Conservation (phyloP, 2,329 filamentous ascomycete genomes). For the Fusarium decemcellulare region DNA sequence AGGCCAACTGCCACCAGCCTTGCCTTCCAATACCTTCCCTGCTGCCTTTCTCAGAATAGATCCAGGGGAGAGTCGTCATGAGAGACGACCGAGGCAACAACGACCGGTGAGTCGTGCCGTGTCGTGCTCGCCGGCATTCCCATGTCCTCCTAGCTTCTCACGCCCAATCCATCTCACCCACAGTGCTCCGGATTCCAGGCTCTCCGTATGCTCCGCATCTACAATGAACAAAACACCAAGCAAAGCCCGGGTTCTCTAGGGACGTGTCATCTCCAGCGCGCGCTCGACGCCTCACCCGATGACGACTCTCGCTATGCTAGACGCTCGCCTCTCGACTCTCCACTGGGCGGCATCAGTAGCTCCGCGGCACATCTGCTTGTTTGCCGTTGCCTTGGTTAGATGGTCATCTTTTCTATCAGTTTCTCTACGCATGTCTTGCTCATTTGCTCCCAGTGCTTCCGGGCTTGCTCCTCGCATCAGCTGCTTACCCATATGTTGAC, state of each 20-base stretch:
- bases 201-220: not conserved
- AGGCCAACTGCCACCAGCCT: conserved; percentile 33
- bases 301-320: conserved; percentile 5
- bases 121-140: conserved; percentile 2
- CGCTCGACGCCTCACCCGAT: conserved; percentile 3
- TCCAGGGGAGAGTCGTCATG: conserved; percentile 17
- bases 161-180: not conserved
- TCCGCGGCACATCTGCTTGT: conserved; percentile 25
- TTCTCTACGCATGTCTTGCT: conserved; percentile 28
- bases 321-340: conserved; percentile 1
- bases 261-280: conserved; percentile 9
- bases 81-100: conserved; percentile 1
- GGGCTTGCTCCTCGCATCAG: conserved; percentile 19
- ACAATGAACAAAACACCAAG: not conserved
- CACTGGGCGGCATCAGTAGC: conserved; percentile 29
- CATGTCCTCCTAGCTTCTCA: conserved; percentile 3
- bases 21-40: conserved; percentile 22
- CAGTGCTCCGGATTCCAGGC: not conserved
- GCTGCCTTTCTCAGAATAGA: conserved; percentile 16
- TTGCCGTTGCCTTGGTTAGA: conserved; percentile 7
- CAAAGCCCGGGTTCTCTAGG: conserved; percentile 4
- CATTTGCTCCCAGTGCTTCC: conserved; percentile 18
- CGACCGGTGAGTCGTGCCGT: conserved; percentile 23
- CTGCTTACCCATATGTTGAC: conserved; percentile 18
- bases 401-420: conserved; percentile 26